These are phyloP conservation scores for Candida neerlandica DNA, from an alignment of 1,139 yeast genomes.

Conservation along the genomic window DNA sequence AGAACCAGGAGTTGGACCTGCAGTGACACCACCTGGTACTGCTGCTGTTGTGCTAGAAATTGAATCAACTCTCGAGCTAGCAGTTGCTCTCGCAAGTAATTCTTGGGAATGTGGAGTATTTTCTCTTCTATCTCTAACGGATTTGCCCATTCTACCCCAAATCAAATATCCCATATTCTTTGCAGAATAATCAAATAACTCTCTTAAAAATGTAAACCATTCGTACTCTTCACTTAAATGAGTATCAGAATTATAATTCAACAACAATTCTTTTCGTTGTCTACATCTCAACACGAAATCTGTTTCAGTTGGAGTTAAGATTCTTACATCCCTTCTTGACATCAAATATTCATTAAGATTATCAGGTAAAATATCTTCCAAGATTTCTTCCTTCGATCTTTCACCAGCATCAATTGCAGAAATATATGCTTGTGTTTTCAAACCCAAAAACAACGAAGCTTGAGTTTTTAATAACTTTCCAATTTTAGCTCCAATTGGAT, in stretches of 20 bases:
- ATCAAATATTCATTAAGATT: constrained; percentile 53
- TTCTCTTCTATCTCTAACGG: constrained; percentile 17
- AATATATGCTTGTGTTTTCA: constrained; percentile 93
- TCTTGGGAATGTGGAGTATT: constrained; percentile 32
- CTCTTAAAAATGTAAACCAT: constrained; percentile 49
- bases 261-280: constrained; percentile 64
- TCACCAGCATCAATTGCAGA: constrained; percentile 82
- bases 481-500: constrained; percentile 38
- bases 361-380: constrained; percentile 76
- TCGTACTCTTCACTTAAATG: constrained; percentile 40
- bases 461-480: constrained; percentile 77
- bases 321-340: constrained; percentile 25
- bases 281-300: constrained; percentile 74
- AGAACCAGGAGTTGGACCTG: constrained; percentile 3
- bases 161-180: constrained; percentile 72
- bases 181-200: constrained; percentile 74
- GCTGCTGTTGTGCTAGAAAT: background rate
- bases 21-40: background rate
- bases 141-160: constrained; percentile 65
- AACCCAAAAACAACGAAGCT: constrained; percentile 75
- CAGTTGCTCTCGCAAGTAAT: constrained; percentile 14
- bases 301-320: constrained; percentile 65
- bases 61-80: background rate
- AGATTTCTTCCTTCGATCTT: constrained; percentile 63
- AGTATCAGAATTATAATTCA: constrained; percentile 40